A percentile compares a stretch with the other conserved stretches of the same genome.
phyloP scores from a whole-genome alignment of 768 basidiomycete species.

The Boletales sp. region DNA sequence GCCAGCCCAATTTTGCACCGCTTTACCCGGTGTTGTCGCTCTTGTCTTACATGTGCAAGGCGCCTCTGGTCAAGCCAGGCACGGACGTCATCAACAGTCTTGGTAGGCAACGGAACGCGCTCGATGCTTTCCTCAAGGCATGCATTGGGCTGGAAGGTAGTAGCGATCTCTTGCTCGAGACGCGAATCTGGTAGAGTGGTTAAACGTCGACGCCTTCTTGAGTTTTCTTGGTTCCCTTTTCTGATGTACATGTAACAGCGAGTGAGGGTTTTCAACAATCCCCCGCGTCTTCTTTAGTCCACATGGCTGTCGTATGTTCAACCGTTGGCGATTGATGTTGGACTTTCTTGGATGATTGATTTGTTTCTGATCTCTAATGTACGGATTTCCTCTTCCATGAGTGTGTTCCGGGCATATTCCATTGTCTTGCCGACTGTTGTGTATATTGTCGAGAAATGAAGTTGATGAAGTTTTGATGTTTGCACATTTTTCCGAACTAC shows the following conservation, averaged over 20 bases:
- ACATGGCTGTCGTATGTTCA: conserved; percentile 9
- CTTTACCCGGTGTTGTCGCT: conserved; percentile 91
- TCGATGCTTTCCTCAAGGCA: conserved; percentile 92
- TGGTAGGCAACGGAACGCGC: conserved; percentile 90
- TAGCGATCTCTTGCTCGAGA: conserved; percentile 82
- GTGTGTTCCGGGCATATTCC: neutral
- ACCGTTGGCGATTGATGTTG: conserved; percentile 5
- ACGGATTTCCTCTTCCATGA: conserved; percentile 1
- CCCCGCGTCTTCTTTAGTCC: neutral
- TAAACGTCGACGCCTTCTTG: neutral
- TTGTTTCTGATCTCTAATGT: neutral
- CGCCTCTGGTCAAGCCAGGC: conserved; percentile 92
- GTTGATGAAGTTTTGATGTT: no score
- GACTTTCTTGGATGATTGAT: neutral
- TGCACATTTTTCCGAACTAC: no score
- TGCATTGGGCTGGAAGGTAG: conserved; percentile 84
- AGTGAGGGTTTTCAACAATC: conserved; percentile 24
- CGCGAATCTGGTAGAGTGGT: conserved; percentile 71
- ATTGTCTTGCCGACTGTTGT: no score
- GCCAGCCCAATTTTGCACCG: conserved; percentile 65
- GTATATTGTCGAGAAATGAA: no score
- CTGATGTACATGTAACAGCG: neutral
- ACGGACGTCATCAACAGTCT: conserved; percentile 94
- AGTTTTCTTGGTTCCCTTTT: neutral
- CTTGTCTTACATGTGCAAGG: conserved; percentile 96